These are phyloP conservation scores for Friedmanniomyces simplex DNA, from an alignment of 495 filamentous ascomycete genomes.

Conservation along the genomic window DNA sequence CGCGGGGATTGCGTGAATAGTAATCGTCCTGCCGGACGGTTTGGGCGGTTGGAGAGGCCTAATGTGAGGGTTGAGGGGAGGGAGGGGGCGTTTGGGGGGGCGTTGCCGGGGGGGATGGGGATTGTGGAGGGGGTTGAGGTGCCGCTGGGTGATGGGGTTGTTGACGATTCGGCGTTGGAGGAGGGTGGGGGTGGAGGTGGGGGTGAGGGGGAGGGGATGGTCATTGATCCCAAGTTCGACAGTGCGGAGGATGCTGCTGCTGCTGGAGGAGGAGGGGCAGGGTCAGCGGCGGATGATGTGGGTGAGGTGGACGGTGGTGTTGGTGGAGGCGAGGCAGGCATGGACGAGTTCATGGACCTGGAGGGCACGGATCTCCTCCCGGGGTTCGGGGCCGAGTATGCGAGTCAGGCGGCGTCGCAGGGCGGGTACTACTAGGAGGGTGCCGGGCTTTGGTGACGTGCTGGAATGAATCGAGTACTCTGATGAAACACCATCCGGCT, in stretches of 20 bases:
- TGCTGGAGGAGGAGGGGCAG: background rate
- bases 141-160: constrained; percentile 14
- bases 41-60: constrained; percentile 3
- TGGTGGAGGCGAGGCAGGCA: background rate
- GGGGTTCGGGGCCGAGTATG: constrained; percentile 25
- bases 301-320: background rate
- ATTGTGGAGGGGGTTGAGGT: constrained; percentile 28
- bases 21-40: constrained; percentile 4
- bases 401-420: constrained; percentile 15
- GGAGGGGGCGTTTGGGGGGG: constrained; percentile 35
- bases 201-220: constrained; percentile 3
- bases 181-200: too few relatives aligned
- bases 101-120: constrained; percentile 33
- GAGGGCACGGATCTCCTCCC: constrained; percentile 13
- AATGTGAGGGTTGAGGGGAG: constrained; percentile 30
- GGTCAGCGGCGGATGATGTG: background rate
- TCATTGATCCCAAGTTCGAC: constrained; percentile 18
- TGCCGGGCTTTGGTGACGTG: background rate
- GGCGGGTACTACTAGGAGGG: constrained; percentile 2
- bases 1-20: constrained; percentile 31
- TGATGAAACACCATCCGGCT: too few relatives aligned
- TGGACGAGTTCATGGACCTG: constrained; percentile 24
- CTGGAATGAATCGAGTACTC: too few relatives aligned
- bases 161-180: constrained; percentile 12
- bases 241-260: constrained; percentile 4